A percentile compares a stretch with the other conserved stretches of the same genome.
These are phyloP conservation scores for Plasmodiophora brassicae DNA, from an alignment of 208 protist species.

Conservation along the genomic window DNA sequence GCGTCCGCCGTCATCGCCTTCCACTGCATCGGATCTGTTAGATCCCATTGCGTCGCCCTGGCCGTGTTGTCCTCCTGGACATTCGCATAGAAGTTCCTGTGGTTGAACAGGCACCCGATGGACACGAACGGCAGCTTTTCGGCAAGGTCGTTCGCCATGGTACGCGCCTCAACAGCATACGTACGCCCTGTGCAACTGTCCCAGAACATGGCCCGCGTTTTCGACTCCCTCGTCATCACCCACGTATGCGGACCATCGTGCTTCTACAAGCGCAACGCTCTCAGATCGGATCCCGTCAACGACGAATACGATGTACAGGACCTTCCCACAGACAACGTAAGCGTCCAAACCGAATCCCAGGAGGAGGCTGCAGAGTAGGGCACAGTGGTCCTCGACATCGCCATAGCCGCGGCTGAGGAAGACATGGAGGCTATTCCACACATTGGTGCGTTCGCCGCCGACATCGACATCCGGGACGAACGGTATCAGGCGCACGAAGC, in stretches of 20 bases:
- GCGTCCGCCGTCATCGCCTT: neutral
- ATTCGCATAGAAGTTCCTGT: neutral
- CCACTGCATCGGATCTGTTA: neutral
- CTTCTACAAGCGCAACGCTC: neutral
- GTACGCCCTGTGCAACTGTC: neutral
- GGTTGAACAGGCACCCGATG: constrained; percentile 1
- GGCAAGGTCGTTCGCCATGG: neutral
- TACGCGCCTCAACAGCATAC: neutral
- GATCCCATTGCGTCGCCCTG: neutral
- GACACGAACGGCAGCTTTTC: neutral
- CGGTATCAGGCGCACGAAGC: neutral
- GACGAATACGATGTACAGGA: neutral
- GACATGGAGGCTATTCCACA: neutral
- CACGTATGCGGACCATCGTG: neutral
- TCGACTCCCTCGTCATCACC: neutral
- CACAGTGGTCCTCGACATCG: neutral
- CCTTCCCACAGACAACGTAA: constrained; percentile 18
- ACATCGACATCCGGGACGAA: neutral
- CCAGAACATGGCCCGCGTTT: neutral
- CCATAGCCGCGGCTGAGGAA: constrained; percentile 12
- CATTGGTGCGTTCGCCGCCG: neutral
- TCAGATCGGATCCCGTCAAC: neutral
- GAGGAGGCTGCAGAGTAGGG: constrained; percentile 6
- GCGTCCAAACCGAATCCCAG: constrained; percentile 5
- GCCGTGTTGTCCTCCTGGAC: neutral